Evolutionary conservation across 441 rosid genomes (phyloP), one percentile per base, ranked within the genome.

Genomic region (Adansonia grandidieri): DNA sequence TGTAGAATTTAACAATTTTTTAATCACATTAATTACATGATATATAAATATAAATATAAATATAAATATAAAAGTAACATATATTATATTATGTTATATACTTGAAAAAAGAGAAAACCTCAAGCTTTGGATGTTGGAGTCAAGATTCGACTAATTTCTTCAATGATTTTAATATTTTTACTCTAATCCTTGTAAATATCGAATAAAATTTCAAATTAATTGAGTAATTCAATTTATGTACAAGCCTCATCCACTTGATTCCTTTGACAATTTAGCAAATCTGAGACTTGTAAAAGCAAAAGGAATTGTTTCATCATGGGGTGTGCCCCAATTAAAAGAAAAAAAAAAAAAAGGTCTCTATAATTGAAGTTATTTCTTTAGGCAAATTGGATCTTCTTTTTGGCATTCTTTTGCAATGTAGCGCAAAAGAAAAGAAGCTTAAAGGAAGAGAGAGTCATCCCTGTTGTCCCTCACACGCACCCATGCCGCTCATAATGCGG

Each of bases 381-480:
- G 44, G 67, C 67, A 62, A 28, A 13, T 28, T 62, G 44, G 67
- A 62, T 62, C 17, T 61, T 61, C 65, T 61, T 24, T 61, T 22
- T 61, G 15, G 40, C 22, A 61, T 22, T 3, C 6, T 61, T 22
- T 61, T 22, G 37, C 32, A 19, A n/a, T 53, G 57, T n/a, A 13
- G 15, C 19, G 6, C 24, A 19, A 1, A 7, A 17, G 3, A 57
- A 57, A 17, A 15, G 20, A 7, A 7, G 2, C n/a, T 10, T 50
- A 57, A 19, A 57, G 22, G 0, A 3, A 9, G 10, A 14, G 4
- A 44, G 17, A 10, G 20, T 7, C 9, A 56, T n/a, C 20, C 6
- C 64, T 5, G 9, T 28, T 13, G 17, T 7, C 4, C 44, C 44
- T 62, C 67, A 5, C 20, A 9, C 5, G 11, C 22, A 65, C 13